Base-by-base conservation (phyloP, 192 early-diverging fungal genomes). In the Podila horticola region DNA sequence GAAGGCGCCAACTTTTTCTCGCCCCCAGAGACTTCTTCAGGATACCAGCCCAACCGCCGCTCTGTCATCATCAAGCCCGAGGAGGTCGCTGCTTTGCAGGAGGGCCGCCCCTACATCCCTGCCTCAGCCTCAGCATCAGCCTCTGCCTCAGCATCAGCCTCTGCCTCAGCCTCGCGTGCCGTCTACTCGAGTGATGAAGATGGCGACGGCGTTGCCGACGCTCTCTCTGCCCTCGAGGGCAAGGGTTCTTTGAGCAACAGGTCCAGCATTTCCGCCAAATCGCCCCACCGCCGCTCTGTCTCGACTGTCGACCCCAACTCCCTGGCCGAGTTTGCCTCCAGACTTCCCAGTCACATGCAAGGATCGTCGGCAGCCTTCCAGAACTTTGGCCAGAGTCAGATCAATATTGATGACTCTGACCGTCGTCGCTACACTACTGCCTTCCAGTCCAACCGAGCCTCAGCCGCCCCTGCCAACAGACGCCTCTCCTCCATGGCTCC, bases 401-500 rank as follows among this genome's bases (percentile, higher is more conserved):
- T 79, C 12, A 79, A 79, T 45, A 72, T 72, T 17, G 76, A 79
- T 22, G 76, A 79, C 68, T 64, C 70, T 6, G 76, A 79, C 41
- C 76, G 76, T 49, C 76, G 76, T 26, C 64, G 76, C 28, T 79
- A 58, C 55, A 79, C 76, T 11, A 79, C 76, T 20, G 76, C 70
- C 17, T 79, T 79, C 45, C 71, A 79, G 22, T 79, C 64, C 22
- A 69, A 65, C 58, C 63, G 59, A 2, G 52, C 61, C 20, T 71
- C 75, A 3, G 34, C 34, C 24, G 3, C 60, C 9, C 45, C 52
- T 45, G 50, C 66, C 17, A 71, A 64, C 31, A 71, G 57, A 20
- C 68, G 75, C 3, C 75, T 77, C 34, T 77, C 75, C 0, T 31
- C 69, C 4, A 38, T 71, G 31, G 22, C 69, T 26, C 10, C 58